A percentile compares a stretch with the other conserved stretches of the same genome.
Evolutionary conservation across 352 stramenopile species (phyloP).

Genomic region (Achlya hypogyna): DNA sequence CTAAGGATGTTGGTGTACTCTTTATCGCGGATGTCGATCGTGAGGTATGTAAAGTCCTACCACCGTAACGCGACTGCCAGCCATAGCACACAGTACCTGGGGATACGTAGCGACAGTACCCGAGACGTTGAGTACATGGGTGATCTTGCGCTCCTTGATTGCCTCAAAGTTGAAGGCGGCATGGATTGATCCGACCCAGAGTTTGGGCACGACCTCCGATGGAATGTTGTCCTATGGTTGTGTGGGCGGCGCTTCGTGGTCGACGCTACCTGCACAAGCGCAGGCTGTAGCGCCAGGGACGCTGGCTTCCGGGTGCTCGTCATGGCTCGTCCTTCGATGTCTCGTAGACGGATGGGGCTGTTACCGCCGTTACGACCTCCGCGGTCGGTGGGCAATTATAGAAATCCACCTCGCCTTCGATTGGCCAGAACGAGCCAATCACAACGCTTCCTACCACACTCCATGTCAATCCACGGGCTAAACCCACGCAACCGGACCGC

Average conservation of each 20-base stretch:
- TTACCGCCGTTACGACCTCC: too few species aligned
- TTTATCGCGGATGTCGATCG: conserved; percentile 83
- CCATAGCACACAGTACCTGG: conserved; percentile 18
- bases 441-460: too few species aligned
- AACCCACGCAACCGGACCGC: too few species aligned
- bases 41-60: conserved; percentile 80
- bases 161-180: conserved; percentile 79
- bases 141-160: conserved; percentile 63
- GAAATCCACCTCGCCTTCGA: too few species aligned
- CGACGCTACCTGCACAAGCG: conserved; percentile 13
- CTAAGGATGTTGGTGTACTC: conserved; percentile 84
- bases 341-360: too few species aligned
- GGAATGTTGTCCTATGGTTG: conserved; percentile 77
- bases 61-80: not conserved
- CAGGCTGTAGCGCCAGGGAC: conserved; percentile 3
- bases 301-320: not conserved
- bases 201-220: conserved; percentile 40
- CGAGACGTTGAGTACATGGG: conserved; percentile 81
- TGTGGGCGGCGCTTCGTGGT: not conserved
- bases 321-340: too few species aligned
- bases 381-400: too few species aligned
- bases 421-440: too few species aligned
- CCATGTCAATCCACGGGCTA: too few species aligned
- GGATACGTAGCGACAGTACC: conserved; percentile 82
- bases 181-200: conserved; percentile 85